These are phyloP conservation scores for Pseudocercospora fuligena DNA, from an alignment of 2,329 filamentous ascomycete genomes.

Conservation along the genomic window DNA sequence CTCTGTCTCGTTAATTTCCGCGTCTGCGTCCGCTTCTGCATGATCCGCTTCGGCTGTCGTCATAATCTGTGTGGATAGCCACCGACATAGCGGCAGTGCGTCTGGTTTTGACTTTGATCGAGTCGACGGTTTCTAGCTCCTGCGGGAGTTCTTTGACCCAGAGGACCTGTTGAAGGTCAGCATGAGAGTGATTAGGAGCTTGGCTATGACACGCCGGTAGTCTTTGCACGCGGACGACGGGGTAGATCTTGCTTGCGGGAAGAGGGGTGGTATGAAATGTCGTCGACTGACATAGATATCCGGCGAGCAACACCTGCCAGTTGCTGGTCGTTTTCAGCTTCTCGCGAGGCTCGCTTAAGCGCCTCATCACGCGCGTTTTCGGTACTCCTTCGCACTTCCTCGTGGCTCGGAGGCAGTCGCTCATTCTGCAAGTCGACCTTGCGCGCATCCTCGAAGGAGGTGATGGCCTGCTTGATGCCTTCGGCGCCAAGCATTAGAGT, in stretches of 20 bases:
- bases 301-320: conserved; percentile 85
- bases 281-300: conserved; percentile 81
- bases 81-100: conserved; percentile 4
- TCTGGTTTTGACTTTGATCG: background rate
- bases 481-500: conserved; percentile 98
- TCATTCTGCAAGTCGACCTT: conserved; percentile 99
- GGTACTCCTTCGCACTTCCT: conserved; percentile 84
- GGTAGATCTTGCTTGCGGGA: conserved; percentile 18
- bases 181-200: conserved; percentile 1
- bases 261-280: conserved; percentile 24
- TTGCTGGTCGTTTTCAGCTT: conserved; percentile 90
- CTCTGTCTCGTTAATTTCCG: background rate
- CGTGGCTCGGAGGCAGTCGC: conserved; percentile 85
- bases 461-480: conserved; percentile 98
- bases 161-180: conserved; percentile 26
- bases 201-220: conserved; percentile 11
- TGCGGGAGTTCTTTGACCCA: conserved; percentile 22
- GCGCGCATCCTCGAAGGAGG: conserved; percentile 91
- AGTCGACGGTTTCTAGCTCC: conserved; percentile 10
- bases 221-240: conserved; percentile 21
- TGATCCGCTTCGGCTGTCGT: conserved; percentile 11
- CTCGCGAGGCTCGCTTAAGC: conserved; percentile 80
- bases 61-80: conserved; percentile 9
- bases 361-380: conserved; percentile 82
- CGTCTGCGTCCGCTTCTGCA: conserved; percentile 1